A percentile compares a stretch with the other conserved stretches of the same genome.
Evolutionary conservation across 192 early-diverging fungal genomes (phyloP).

Genomic region (Coemansia sp.): DNA sequence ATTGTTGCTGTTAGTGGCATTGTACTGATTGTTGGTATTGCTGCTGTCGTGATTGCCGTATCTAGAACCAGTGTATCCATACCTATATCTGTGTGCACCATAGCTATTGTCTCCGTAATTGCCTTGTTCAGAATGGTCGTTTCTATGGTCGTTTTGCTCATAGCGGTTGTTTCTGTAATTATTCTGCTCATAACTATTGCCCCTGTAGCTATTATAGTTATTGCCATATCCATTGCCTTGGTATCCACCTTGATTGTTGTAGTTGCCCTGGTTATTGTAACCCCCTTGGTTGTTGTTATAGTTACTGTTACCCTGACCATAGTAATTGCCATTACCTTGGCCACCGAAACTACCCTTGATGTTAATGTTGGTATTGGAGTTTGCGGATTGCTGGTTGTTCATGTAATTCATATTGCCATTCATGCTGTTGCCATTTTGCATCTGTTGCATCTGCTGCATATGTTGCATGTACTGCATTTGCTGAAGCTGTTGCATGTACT

Average conservation of each 20-base stretch:
- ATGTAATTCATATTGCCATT: constrained; percentile 8
- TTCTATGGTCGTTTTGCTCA: background rate
- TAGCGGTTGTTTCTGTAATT: background rate
- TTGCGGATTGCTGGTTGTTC: background rate
- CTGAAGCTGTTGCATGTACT: background rate
- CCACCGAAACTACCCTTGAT: background rate
- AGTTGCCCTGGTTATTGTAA: background rate
- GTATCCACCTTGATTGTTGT: background rate
- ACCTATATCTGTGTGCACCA: background rate
- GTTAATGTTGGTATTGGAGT: constrained; percentile 6
- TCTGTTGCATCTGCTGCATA: background rate
- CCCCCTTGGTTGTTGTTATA: background rate
- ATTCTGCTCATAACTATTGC: too few relatives aligned
- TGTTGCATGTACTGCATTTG: background rate
- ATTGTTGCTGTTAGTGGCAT: background rate
- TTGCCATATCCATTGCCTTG: too few relatives aligned
- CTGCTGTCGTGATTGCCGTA: background rate
- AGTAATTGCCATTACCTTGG: constrained; percentile 4
- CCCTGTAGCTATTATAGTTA: too few relatives aligned
- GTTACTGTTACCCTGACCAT: background rate
- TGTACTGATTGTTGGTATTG: background rate
- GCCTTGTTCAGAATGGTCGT: background rate
- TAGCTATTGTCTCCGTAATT: background rate
- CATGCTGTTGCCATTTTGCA: background rate
- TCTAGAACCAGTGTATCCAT: background rate